These are phyloP conservation scores for Thozetella sp. DNA, from an alignment of 495 filamentous ascomycete species.

Conservation along the genomic window DNA sequence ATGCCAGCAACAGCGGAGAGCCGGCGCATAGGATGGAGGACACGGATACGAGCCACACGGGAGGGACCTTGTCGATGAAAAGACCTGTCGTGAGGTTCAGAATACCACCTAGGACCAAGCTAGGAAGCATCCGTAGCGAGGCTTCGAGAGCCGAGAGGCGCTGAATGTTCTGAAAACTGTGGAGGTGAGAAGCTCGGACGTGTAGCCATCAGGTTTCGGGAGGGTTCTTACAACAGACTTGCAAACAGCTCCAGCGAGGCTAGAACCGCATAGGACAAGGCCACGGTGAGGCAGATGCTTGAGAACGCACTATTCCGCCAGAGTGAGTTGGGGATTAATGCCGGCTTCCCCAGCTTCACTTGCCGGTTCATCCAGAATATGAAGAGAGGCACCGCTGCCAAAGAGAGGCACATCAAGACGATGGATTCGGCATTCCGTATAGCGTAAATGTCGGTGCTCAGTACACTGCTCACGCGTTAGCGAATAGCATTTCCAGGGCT, in stretches of 20 bases:
- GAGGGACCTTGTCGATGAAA: constrained; percentile 53
- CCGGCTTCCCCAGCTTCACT: constrained; percentile 38
- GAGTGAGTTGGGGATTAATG: constrained; percentile 54
- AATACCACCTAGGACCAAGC: constrained; percentile 50
- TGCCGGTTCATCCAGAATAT: constrained; percentile 45
- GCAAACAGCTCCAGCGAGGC: constrained; percentile 43
- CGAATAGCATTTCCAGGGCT: too few relatives aligned
- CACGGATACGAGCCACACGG: constrained; percentile 46
- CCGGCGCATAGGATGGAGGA: constrained; percentile 44
- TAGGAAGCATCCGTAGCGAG: constrained; percentile 57
- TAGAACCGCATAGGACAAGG: constrained; percentile 44
- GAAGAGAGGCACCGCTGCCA: constrained; percentile 42
- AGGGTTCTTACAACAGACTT: constrained; percentile 32
- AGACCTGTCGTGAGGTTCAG: constrained; percentile 59
- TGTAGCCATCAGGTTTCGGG: background rate
- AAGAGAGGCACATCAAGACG: constrained; percentile 34
- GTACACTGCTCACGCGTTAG: background rate
- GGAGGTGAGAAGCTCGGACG: constrained; percentile 12
- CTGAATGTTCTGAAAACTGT: constrained; percentile 44
- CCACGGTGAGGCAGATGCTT: constrained; percentile 46
- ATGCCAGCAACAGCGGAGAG: constrained; percentile 55
- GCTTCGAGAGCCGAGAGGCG: constrained; percentile 41
- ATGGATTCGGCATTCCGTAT: constrained; percentile 38
- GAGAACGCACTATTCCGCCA: constrained; percentile 52
- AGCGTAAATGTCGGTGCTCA: constrained; percentile 6